These are phyloP conservation scores for Phaseolus lunatus DNA, from an alignment of 306 rosid species.

Conservation along the genomic window DNA sequence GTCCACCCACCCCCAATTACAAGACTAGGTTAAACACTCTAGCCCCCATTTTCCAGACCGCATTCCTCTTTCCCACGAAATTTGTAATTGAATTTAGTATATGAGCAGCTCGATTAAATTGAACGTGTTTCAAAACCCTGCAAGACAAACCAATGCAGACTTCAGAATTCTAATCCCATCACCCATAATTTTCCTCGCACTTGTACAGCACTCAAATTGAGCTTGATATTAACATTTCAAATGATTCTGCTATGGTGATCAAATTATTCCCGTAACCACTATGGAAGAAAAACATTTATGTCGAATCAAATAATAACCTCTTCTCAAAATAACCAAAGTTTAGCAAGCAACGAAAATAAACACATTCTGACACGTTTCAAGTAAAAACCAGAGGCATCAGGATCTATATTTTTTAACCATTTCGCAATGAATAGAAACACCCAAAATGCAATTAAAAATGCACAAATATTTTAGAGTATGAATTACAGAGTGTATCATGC, in stretches of 20 bases:
- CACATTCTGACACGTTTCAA: background rate
- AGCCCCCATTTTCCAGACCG: slow-evolving; percentile 50
- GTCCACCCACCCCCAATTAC: slow-evolving; percentile 23
- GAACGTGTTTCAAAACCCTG: slow-evolving; percentile 68
- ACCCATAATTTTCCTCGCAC: slow-evolving; percentile 32
- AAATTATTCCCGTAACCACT: slow-evolving; percentile 1
- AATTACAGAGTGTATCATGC: slow-evolving; percentile 39
- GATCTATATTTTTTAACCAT: background rate
- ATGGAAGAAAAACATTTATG: background rate
- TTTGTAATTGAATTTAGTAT: slow-evolving; percentile 47
- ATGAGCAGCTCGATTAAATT: slow-evolving; percentile 51
- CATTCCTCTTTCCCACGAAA: slow-evolving; percentile 48
- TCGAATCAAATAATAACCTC: background rate
- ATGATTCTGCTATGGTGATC: background rate
- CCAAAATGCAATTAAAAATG: background rate
- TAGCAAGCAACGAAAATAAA: background rate
- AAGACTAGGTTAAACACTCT: slow-evolving; percentile 40
- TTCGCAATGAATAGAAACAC: slow-evolving; percentile 14
- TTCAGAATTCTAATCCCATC: slow-evolving; percentile 50
- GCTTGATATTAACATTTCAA: background rate
- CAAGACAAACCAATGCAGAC: slow-evolving; percentile 58
- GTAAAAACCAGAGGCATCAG: slow-evolving; percentile 21
- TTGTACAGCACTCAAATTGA: slow-evolving; percentile 31
- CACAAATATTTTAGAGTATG: slow-evolving; percentile 9
- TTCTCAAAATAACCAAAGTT: background rate